These are phyloP conservation scores for Neckera pumila DNA, from an alignment of 225 moss, liverwort and hornwort species.

Conservation along the genomic window DNA sequence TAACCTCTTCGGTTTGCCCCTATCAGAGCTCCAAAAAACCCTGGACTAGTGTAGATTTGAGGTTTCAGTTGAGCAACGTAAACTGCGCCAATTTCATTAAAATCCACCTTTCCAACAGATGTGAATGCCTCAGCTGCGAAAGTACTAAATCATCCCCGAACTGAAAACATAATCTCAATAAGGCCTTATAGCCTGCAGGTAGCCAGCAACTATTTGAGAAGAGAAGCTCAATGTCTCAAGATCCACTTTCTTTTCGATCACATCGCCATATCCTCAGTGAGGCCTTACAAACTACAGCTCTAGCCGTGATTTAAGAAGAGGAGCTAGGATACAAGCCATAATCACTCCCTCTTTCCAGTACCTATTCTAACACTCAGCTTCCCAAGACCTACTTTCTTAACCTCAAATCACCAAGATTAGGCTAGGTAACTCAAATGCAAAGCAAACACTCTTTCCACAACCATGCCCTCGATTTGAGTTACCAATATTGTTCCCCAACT, in stretches of 20 bases:
- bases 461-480: background rate
- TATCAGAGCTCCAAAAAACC: background rate
- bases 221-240: background rate
- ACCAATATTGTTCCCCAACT: background rate
- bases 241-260: background rate
- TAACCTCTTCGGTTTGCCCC: background rate
- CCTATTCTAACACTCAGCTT: background rate
- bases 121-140: background rate
- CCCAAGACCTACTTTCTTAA: background rate
- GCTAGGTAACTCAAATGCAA: background rate
- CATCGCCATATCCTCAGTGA: background rate
- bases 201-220: background rate
- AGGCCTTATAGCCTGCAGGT: background rate
- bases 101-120: background rate
- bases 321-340: too few species aligned
- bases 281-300: background rate
- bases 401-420: background rate
- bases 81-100: background rate
- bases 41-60: background rate
- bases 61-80: background rate
- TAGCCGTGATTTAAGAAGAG: background rate
- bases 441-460: background rate
- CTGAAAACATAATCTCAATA: background rate
- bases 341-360: background rate
- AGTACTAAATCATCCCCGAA: background rate